These are phyloP conservation scores for Hymenochaete sp. DNA, from an alignment of 1,284 basidiomycete species.

Conservation along the genomic window DNA sequence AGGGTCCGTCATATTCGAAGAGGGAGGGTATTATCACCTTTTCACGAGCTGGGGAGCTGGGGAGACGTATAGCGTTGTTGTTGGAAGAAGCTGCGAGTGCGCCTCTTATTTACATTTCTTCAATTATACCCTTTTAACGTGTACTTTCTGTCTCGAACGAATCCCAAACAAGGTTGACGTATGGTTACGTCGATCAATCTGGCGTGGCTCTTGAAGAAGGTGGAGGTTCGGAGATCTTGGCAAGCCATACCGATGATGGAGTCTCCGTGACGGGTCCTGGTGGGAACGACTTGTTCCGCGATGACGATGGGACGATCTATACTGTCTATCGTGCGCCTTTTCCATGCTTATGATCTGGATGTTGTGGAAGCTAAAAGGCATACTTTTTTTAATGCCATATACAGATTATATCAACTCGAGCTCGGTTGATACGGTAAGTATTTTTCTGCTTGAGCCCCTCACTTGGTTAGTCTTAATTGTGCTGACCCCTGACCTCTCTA, in stretches of 20 bases:
- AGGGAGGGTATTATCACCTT: constrained; percentile 42
- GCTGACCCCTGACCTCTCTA: constrained; percentile 18
- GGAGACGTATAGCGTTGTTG: constrained; percentile 52
- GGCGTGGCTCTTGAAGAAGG: constrained; percentile 38
- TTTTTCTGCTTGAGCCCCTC: background rate
- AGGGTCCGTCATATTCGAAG: constrained; percentile 32
- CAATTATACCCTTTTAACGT: background rate
- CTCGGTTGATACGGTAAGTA: constrained; percentile 31
- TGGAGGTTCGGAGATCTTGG: constrained; percentile 45
- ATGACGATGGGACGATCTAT: constrained; percentile 31
- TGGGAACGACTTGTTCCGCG: constrained; percentile 32
- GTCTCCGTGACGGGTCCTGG: constrained; percentile 38
- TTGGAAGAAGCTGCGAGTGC: constrained; percentile 29
- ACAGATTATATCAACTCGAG: constrained; percentile 6
- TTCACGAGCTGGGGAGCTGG: constrained; percentile 47
- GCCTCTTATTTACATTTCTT: background rate
- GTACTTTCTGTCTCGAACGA: too few species aligned
- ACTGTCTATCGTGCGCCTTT: constrained; percentile 37
- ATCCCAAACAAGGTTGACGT: background rate
- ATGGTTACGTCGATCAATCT: background rate
- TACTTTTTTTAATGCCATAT: background rate
- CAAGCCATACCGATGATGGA: constrained; percentile 37
- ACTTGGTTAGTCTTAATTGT: background rate
- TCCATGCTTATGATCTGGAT: too few species aligned
- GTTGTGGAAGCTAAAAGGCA: too few species aligned